Base-by-base conservation (phyloP, 495 filamentous ascomycete species). In the Hyaloscypha bicolor region DNA sequence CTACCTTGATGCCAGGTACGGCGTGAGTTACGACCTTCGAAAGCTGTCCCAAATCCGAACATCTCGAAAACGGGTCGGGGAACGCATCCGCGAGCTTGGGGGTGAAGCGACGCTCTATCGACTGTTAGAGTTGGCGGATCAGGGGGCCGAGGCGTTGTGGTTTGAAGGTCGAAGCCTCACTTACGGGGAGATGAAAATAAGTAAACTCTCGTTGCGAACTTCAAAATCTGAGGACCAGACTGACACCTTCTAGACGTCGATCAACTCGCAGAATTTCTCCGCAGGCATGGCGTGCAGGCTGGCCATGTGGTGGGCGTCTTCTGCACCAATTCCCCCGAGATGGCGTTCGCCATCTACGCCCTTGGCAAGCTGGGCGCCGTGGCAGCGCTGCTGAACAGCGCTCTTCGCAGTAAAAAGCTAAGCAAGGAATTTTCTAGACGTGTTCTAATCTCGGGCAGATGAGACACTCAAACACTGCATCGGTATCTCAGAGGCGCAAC, bases 161-260 rank as follows among this genome's bases (percentile, higher is more conserved):
- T 82, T 82, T 70, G 81, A 83, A 60, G 72, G 79, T 9, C 78
- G 77, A 66, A 79, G 75, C 32, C 82, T 80, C 79, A 82, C 78
- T 6, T 82, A 83, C 66, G 66, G 58, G 21, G 73, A 82, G 48
- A 62, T 83, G 42, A 83, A 81, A 61, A 78, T 79, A n/a, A 69
- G 81, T 82, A 37, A 77, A 58, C 14, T 14, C 4, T 55, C 51
- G 6, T 8, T n/a, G 2, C 19, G 19, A n/a, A n/a, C 51, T 16
- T 55, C 25, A 55, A 29, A 14, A 55, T n/a, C 12, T 3, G 6
- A 37, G 35, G 12, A 37, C 6, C 35, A 37, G 9, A 19, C 55
- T 58, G 19, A 58, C 1, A 3, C 22, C 30, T 58, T 21, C 58
- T n/a, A 60, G 58, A 60, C 0, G 58, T 42, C 33, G 58, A 60